Evolutionary conservation across 1,284 basidiomycete genomes (phyloP), one percentile per base, ranked within the genome.

Genomic region (Leccinum holopus): DNA sequence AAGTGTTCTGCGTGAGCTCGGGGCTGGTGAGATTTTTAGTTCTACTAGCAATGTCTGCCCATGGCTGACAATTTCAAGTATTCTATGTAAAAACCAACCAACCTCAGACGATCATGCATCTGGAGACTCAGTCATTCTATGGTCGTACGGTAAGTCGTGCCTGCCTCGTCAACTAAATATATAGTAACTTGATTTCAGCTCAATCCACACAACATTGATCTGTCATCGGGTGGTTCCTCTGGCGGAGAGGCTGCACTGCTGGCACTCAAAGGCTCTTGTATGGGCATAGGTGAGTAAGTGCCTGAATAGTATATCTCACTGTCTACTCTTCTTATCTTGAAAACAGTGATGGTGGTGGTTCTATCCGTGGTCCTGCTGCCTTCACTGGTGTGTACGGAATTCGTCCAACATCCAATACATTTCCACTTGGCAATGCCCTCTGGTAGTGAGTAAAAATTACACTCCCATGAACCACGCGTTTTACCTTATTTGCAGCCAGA

Each of bases 241-340:
- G 84, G 84, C 11, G 84, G 84, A 33, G 84, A 84, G 69, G 77
- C 81, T 0, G 82, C 84, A 0, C 66, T 86, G n/a, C 68, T 85
- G 3, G 79, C 80, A 5, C 71, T 82, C 59, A 77, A 77, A 37
- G 85, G 84, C 7, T 78, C 77, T 21, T 77, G 77, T n/a, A 70
- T 87, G 57, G 84, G 85, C 5, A 75, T 85, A 9, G 83, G 84
- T 18, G 82, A 75, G 60, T 80, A 78, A 72, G 81, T 83, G 30
- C 32, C 59, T 32, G 16, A 10, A 16, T 18, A n/a, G 0, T 8
- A 32, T 4, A 44, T 49, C 56, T 55, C 9, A 3, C 5, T 5
- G 37, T 44, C 33, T 11, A 5, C 2, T 18, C 49, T 66, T 39
- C 49, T 66, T 39, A 69, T 47, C 28, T 39, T n/a, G 33, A 14